Conservation (phyloP, 208 protist genomes). For the Vickermania ingenoplastis region DNA sequence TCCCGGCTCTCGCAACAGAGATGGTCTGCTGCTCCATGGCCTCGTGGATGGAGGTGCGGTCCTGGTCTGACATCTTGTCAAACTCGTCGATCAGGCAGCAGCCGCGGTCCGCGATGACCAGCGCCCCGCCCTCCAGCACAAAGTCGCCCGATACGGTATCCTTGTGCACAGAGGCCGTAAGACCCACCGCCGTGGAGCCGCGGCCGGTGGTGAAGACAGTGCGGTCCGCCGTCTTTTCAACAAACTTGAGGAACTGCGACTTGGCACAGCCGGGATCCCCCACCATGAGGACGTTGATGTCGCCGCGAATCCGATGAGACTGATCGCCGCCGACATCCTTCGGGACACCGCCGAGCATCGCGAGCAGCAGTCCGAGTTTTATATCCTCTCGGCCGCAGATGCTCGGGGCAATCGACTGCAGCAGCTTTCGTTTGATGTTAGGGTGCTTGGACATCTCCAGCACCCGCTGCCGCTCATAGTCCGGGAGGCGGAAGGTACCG, state of each 20-base stretch:
- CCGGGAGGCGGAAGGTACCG: conserved; percentile 74
- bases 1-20: conserved; percentile 99
- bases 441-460: conserved; percentile 89
- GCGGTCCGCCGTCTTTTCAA: conserved; percentile 97
- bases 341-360: conserved; percentile 96
- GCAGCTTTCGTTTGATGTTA: conserved; percentile 84
- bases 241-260: conserved; percentile 98
- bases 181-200: conserved; percentile 96
- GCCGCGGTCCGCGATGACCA: conserved; percentile 98
- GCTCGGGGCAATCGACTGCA: conserved; percentile 97
- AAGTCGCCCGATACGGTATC: conserved; percentile 98
- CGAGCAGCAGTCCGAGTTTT: conserved; percentile 96
- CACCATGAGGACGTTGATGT: conserved; percentile 99
- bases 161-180: conserved; percentile 98
- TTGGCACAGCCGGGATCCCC: conserved; percentile 98
- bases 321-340: conserved; percentile 90
- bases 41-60: conserved; percentile 98
- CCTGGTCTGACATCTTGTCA: conserved; percentile 99
- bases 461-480: conserved; percentile 77
- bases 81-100: conserved; percentile 99
- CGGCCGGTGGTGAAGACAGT: conserved; percentile 99
- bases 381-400: conserved; percentile 99
- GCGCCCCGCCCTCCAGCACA: conserved; percentile 99
- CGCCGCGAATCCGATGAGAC: conserved; percentile 97
- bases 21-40: conserved; percentile 99